These are phyloP conservation scores for Aspergillus brunneoviolaceus DNA, from an alignment of 2,329 filamentous ascomycete species.

Conservation along the genomic window DNA sequence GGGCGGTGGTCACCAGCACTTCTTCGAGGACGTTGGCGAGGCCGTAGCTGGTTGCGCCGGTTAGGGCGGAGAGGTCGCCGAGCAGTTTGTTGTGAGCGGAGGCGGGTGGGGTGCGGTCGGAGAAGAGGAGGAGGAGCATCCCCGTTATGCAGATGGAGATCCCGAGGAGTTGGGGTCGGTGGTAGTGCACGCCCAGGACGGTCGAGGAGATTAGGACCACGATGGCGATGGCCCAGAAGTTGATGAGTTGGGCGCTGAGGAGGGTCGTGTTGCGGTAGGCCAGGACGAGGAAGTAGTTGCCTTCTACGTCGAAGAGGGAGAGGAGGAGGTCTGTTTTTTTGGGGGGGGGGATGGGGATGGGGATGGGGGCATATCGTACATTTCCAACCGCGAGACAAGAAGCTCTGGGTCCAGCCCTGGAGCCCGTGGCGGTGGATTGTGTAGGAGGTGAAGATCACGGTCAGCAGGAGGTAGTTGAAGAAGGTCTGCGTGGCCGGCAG, in stretches of 20 bases:
- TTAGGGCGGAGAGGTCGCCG: conserved; percentile 86
- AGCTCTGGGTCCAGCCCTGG: conserved; percentile 64
- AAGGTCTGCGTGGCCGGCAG: conserved; percentile 95
- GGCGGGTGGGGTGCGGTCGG: conserved; percentile 75
- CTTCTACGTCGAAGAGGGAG: conserved; percentile 89
- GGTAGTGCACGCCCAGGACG: conserved; percentile 85
- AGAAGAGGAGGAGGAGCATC: conserved; percentile 81
- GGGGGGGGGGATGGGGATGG: background rate
- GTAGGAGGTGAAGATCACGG: conserved; percentile 75
- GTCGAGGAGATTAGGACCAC: conserved; percentile 83
- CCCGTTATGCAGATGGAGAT: conserved; percentile 91
- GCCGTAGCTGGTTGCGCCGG: conserved; percentile 89
- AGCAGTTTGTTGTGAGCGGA: conserved; percentile 69
- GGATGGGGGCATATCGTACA: conserved; percentile 44
- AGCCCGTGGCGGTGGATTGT: conserved; percentile 78
- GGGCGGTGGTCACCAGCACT: conserved; percentile 82
- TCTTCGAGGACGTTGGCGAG: conserved; percentile 90
- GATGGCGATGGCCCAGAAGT: conserved; percentile 97
- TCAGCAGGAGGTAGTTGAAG: conserved; percentile 88
- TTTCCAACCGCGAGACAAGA: conserved; percentile 79
- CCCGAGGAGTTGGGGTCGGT: conserved; percentile 76
- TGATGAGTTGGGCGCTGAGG: conserved; percentile 89
- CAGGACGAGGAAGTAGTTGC: conserved; percentile 96
- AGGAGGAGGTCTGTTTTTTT: conserved; percentile 68
- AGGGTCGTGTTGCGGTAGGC: conserved; percentile 93